A percentile compares a stretch with the other conserved stretches of the same genome.
phyloP scores from a whole-genome alignment of 257 asterid species.

The Ilex asprella region DNA sequence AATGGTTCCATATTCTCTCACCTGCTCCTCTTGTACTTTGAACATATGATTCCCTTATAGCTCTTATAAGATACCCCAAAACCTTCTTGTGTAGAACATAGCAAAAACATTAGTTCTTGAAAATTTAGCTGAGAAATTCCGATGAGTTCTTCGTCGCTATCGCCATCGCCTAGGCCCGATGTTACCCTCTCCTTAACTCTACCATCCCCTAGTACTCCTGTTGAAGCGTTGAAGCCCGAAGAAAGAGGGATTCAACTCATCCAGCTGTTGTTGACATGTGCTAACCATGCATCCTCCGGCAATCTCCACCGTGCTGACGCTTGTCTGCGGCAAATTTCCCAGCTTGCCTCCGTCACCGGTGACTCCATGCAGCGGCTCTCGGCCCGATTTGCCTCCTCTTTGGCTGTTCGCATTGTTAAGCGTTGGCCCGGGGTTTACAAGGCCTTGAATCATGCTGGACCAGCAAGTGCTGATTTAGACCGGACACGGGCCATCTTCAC shows the following conservation, averaged over 20 bases:
- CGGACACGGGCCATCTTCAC: conserved; percentile 21
- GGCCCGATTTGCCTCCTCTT: conserved; percentile 41
- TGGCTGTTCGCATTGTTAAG: conserved; percentile 41
- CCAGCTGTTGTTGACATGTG: conserved; percentile 41
- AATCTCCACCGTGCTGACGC: conserved; percentile 48
- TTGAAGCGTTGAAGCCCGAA: conserved; percentile 25
- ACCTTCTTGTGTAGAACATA: no score
- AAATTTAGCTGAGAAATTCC: not conserved
- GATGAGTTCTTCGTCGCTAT: conserved; percentile 31
- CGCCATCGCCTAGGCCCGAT: conserved; percentile 27
- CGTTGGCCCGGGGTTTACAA: conserved; percentile 61
- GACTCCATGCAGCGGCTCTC: conserved; percentile 50
- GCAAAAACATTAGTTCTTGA: not conserved
- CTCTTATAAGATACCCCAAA: not conserved
- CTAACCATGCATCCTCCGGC: conserved; percentile 40
- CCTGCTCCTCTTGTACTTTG: not conserved
- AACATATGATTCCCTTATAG: no score
- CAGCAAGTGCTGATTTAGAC: conserved; percentile 12
- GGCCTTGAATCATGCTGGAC: conserved; percentile 25
- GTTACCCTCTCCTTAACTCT: conserved; percentile 32
- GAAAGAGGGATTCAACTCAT: conserved; percentile 38
- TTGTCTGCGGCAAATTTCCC: conserved; percentile 33
- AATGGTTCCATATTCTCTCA: not conserved
- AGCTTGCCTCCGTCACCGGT: conserved; percentile 35
- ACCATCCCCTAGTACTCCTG: conserved; percentile 12